Percentiles rank a stretch among this genome's conserved stretches.
phyloP scores from a whole-genome alignment of 345 rosid genomes.

The Balakata baccata region DNA sequence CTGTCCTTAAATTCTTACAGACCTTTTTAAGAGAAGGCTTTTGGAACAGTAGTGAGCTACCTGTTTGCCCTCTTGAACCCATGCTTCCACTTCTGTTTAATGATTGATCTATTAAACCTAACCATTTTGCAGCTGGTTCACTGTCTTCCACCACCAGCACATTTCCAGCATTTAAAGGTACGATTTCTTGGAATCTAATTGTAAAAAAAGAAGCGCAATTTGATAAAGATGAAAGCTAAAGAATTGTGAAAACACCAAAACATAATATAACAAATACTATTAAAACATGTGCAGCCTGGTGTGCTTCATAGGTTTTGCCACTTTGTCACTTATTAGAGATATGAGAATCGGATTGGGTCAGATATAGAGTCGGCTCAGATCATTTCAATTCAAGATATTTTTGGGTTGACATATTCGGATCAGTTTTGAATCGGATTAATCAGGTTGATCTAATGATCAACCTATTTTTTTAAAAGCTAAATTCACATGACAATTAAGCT shows the following conservation, averaged over 20 bases:
- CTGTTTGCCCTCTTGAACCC: slow-evolving; percentile 33
- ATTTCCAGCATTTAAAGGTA: slow-evolving; percentile 95
- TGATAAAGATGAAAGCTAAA: not conserved
- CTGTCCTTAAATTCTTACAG: slow-evolving; percentile 78
- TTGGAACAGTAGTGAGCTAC: slow-evolving; percentile 68
- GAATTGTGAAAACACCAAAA: not conserved
- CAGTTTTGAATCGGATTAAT: no score
- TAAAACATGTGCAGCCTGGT: no score
- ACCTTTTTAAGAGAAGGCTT: slow-evolving; percentile 73
- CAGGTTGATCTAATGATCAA: no score
- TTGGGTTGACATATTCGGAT: no score
- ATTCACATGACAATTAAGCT: no score
- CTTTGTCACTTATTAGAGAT: no score
- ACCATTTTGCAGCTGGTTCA: slow-evolving; percentile 94
- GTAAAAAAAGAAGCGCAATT: not conserved
- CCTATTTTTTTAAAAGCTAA: no score
- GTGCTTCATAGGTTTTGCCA: no score
- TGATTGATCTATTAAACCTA: slow-evolving; percentile 65
- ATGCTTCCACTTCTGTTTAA: slow-evolving; percentile 50
- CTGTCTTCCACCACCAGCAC: slow-evolving; percentile 88
- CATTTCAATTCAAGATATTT: no score
- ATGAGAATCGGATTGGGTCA: no score
- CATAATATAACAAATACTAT: not conserved
- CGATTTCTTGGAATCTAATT: slow-evolving; percentile 92
- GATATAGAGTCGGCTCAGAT: no score